phyloP scores from a whole-genome alignment of 176 grass and related monocot genomes.

The Hordeum marinum region DNA sequence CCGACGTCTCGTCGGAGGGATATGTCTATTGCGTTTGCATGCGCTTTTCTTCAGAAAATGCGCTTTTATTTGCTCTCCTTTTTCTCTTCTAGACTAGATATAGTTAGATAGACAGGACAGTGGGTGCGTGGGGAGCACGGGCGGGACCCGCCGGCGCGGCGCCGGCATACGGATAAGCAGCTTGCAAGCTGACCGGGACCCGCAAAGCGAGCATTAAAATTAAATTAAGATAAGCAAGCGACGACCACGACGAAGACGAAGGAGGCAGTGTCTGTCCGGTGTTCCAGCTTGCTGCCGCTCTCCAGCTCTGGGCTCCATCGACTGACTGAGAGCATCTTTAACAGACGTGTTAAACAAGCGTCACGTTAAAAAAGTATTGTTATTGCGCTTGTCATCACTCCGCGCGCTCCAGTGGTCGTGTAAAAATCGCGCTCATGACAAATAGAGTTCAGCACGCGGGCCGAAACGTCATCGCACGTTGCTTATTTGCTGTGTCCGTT shows the following conservation, averaged over 20 bases:
- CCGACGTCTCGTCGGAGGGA: not conserved
- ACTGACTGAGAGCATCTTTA: too few relatives aligned
- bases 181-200: not conserved
- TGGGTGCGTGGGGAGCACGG: not conserved
- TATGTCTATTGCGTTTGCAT: not conserved
- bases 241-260: not conserved
- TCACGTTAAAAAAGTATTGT: too few relatives aligned
- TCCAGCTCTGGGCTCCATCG: constrained; percentile 14
- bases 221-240: not conserved
- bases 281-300: not conserved
- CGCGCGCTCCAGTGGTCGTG: too few relatives aligned
- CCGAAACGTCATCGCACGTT: too few relatives aligned
- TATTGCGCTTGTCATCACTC: too few relatives aligned
- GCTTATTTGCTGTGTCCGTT: too few relatives aligned
- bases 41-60: not conserved
- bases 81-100: not conserved
- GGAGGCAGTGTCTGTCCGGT: not conserved
- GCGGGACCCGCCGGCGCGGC: not conserved
- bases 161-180: not conserved
- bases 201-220: not conserved
- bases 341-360: too few relatives aligned
- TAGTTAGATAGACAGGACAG: not conserved
- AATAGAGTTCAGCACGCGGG: too few relatives aligned
- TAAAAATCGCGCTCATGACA: too few relatives aligned
- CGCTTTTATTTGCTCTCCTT: not conserved